Conservation (phyloP, 2,329 filamentous ascomycete genomes). For the Botrytis fabae region DNA sequence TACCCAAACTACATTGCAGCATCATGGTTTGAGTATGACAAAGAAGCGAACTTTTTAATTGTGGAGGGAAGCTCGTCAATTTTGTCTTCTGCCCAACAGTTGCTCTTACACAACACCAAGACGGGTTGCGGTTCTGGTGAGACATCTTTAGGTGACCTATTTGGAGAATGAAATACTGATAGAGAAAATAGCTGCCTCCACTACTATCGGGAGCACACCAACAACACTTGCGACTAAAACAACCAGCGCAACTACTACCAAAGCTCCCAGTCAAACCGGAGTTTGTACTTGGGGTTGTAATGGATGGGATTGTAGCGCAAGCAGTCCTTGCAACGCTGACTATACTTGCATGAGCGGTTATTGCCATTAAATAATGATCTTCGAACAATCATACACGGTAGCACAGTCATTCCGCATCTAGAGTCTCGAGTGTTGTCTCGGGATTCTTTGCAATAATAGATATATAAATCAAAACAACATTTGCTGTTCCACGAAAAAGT, state of each 20-base stretch:
- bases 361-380: neutral
- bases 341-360: slow-evolving; percentile 12
- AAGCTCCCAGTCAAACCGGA: neutral
- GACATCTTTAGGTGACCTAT: neutral
- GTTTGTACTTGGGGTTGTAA: slow-evolving; percentile 23
- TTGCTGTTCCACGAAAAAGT: neutral
- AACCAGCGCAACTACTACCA: neutral
- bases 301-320: slow-evolving; percentile 21
- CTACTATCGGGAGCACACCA: neutral
- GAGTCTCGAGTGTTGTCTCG: neutral
- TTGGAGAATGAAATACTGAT: neutral
- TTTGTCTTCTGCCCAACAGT: slow-evolving; percentile 6
- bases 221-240: slow-evolving; percentile 1
- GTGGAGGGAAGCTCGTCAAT: slow-evolving; percentile 18
- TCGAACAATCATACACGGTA: too few species aligned
- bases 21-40: slow-evolving; percentile 24
- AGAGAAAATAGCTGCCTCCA: neutral
- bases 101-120: slow-evolving; percentile 19
- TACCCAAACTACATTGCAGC: slow-evolving; percentile 24
- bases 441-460: neutral
- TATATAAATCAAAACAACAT: neutral
- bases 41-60: slow-evolving; percentile 22
- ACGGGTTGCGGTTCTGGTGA: slow-evolving; percentile 16
- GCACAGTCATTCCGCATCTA: neutral
- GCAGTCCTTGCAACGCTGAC: slow-evolving; percentile 7